Conservation (phyloP, 163 green algal genomes). For the Trebouxiophyceae sp. region DNA sequence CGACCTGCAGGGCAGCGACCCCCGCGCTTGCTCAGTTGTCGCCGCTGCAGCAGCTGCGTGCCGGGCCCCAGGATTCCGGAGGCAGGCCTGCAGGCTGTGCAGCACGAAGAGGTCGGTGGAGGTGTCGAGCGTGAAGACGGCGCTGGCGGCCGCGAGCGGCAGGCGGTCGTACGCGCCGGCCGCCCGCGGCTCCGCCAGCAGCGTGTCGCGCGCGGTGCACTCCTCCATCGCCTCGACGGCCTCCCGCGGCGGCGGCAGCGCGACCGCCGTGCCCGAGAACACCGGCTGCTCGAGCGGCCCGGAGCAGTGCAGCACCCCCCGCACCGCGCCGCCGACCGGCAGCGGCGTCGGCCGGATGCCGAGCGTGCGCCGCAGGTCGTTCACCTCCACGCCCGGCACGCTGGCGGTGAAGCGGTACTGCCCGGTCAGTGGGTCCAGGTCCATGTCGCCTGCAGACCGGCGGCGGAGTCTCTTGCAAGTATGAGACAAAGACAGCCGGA, state of each 20-base stretch:
- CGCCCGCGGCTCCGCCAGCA: conserved; percentile 25
- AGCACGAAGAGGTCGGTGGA: conserved; percentile 67
- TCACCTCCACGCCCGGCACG: conserved; percentile 70
- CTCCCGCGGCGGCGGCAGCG: conserved; percentile 23
- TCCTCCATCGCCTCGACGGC: conserved; percentile 39
- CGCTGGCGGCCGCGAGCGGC: conserved; percentile 46
- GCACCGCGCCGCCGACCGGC: conserved; percentile 64
- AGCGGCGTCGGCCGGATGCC: conserved; percentile 75
- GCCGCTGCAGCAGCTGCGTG: too few relatives aligned
- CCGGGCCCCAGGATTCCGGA: too few relatives aligned
- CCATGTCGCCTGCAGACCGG: conserved; percentile 78
- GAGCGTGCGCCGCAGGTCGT: conserved; percentile 83
- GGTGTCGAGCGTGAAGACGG: conserved; percentile 82
- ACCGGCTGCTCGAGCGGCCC: conserved; percentile 87
- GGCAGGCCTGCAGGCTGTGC: conserved; percentile 52
- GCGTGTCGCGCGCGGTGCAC: conserved; percentile 31
- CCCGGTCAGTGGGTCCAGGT: conserved; percentile 73
- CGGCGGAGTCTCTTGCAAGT: too few relatives aligned
- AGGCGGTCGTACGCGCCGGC: conserved; percentile 78
- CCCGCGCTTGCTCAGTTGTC: too few relatives aligned
- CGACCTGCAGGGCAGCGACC: conserved; percentile 37
- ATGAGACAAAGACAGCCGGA: too few relatives aligned
- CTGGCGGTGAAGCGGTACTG: conserved; percentile 57
- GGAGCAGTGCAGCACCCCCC: conserved; percentile 77
- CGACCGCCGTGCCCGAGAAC: conserved; percentile 56